Conservation (phyloP, 75 land plant genomes). For the Pinus tabuliformis region DNA sequence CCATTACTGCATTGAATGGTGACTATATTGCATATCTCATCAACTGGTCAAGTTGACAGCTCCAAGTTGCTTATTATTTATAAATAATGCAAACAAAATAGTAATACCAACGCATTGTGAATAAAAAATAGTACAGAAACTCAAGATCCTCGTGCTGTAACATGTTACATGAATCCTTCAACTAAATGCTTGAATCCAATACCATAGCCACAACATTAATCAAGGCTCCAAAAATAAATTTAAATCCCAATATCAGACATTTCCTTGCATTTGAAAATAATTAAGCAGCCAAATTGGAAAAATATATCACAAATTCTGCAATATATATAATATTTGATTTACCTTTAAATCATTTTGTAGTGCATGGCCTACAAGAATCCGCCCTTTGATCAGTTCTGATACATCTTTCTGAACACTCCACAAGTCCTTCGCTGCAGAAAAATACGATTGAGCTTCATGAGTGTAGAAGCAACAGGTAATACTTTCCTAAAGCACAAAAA, state of each 20-base stretch:
- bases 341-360: slow-evolving; percentile 92
- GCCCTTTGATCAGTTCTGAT: slow-evolving; percentile 76
- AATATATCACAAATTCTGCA: background rate
- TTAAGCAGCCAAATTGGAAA: background rate
- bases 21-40: no score
- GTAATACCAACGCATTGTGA: no score
- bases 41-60: no score
- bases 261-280: background rate
- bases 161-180: background rate
- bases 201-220: background rate
- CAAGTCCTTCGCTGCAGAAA: slow-evolving; percentile 70
- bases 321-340: background rate
- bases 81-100: no score
- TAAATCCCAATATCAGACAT: background rate
- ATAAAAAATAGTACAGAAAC: no score
- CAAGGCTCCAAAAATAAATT: no score
- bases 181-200: background rate
- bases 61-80: no score
- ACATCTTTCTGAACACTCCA: slow-evolving; percentile 74
- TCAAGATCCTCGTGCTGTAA: background rate
- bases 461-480: background rate
- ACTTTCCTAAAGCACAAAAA: background rate
- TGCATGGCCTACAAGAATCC: slow-evolving; percentile 93
- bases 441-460: background rate
- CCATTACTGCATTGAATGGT: no score